A percentile compares a stretch with the other conserved stretches of the same genome.
phyloP scores from a whole-genome alignment of 768 basidiomycete species.

The Tricholoma matsutake region DNA sequence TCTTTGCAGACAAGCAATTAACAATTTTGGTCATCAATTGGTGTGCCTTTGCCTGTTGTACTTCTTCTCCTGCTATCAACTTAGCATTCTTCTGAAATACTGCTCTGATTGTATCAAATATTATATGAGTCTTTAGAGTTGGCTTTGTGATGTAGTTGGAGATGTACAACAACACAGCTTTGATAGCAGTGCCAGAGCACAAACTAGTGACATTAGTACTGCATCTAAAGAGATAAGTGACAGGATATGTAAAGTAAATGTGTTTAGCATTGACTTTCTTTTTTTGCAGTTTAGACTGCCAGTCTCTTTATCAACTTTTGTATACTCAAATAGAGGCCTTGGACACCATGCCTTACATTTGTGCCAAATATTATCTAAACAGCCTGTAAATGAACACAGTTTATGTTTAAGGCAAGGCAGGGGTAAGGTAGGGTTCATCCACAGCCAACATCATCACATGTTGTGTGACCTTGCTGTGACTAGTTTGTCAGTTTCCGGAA shows the following conservation, averaged over 20 bases:
- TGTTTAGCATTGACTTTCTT: conserved; percentile 30
- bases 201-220: conserved; percentile 33
- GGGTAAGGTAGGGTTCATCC: no score
- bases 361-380: no score
- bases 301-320: conserved; percentile 18
- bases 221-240: conserved; percentile 29
- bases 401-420: no score
- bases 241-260: conserved; percentile 18
- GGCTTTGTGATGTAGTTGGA: conserved; percentile 38
- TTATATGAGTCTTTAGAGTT: conserved; percentile 27
- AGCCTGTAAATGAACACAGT: neutral
- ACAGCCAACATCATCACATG: no score
- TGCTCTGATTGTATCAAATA: conserved; percentile 2
- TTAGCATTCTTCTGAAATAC: no score
- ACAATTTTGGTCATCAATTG: no score
- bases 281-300: conserved; percentile 24
- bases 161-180: conserved; percentile 12
- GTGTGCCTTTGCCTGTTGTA: no score
- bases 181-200: conserved; percentile 33
- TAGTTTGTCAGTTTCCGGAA: no score
- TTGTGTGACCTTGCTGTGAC: no score
- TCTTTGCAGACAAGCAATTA: no score
- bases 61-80: no score
- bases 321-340: conserved; percentile 4
- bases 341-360: no score